These are phyloP conservation scores for Fonsecaea erecta DNA, from an alignment of 2,329 filamentous ascomycete species.

Conservation along the genomic window DNA sequence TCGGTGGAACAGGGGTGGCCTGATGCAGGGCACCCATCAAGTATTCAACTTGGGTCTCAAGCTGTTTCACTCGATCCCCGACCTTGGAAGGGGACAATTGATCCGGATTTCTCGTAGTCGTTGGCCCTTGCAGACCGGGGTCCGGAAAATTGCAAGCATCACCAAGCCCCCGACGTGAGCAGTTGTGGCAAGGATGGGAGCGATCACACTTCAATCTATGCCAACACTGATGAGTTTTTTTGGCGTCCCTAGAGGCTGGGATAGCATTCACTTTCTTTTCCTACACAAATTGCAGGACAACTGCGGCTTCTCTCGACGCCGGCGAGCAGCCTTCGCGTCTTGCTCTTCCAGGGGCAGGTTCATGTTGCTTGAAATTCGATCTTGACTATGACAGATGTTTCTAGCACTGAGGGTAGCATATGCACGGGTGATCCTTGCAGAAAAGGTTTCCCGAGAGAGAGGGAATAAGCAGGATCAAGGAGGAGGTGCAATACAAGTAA, in stretches of 20 bases:
- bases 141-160: conserved; percentile 79
- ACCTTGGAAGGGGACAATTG: conserved; percentile 12
- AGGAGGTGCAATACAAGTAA: not conserved
- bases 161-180: conserved; percentile 76
- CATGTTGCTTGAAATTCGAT: not conserved
- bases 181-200: conserved; percentile 46
- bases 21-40: conserved; percentile 23
- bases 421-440: not conserved
- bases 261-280: conserved; percentile 18
- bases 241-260: not conserved
- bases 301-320: conserved; percentile 25
- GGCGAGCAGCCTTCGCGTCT: conserved; percentile 13
- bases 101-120: not conserved
- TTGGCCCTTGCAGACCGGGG: not conserved
- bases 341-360: not conserved
- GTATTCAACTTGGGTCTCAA: conserved; percentile 31
- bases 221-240: conserved; percentile 39
- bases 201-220: conserved; percentile 50
- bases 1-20: not conserved
- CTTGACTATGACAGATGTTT: too few species aligned
- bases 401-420: too few species aligned
- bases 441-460: not conserved
- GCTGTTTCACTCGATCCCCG: conserved; percentile 29
- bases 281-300: conserved; percentile 24
- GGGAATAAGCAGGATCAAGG: not conserved